Conservation (phyloP, 139 green algal genomes). For the Chloropicon primus region DNA sequence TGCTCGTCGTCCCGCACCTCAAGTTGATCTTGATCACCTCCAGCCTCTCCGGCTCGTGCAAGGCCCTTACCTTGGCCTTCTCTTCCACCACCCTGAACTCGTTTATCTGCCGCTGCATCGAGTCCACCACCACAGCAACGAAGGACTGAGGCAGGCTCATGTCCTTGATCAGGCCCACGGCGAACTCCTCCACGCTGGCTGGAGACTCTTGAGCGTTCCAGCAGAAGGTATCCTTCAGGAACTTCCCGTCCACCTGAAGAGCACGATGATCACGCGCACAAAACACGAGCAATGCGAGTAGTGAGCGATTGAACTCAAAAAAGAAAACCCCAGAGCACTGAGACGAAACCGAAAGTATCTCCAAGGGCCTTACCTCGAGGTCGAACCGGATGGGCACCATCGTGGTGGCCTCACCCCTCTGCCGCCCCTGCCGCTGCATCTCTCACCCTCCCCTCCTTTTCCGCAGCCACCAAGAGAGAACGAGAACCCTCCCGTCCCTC, state of each 20-base stretch:
- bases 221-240: background rate
- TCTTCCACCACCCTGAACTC: background rate
- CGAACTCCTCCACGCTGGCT: background rate
- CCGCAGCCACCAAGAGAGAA: no score
- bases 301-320: no score
- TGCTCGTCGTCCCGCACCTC: background rate
- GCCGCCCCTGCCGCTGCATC: background rate
- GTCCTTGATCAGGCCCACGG: background rate
- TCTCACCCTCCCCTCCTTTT: background rate
- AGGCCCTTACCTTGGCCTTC: background rate
- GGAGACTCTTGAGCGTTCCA: background rate
- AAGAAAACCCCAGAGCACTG: no score
- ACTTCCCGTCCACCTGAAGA: background rate
- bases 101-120: background rate
- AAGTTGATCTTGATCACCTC: background rate
- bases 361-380: no score
- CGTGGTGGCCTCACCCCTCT: no score
- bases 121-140: background rate
- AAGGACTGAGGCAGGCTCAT: background rate
- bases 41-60: background rate
- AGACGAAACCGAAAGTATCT: no score
- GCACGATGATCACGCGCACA: no score
- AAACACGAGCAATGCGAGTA: no score
- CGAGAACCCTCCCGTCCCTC: no score
- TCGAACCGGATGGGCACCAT: background rate